Evolutionary conservation across 352 stramenopile genomes (phyloP), one percentile per base, ranked within the genome.

Genomic region (Globisporangium irregulare): DNA sequence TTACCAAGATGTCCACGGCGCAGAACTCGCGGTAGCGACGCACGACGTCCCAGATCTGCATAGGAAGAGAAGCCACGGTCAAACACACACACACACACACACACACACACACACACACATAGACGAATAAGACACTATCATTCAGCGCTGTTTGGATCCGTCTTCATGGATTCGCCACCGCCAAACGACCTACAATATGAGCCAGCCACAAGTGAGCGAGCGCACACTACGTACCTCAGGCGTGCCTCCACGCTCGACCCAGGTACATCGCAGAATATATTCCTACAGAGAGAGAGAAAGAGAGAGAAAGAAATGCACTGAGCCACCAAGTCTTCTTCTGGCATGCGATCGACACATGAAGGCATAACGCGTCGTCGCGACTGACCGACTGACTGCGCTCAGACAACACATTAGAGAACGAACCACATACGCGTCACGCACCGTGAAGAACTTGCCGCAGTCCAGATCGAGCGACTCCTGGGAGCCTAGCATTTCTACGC

Each of bases 381-480:
- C 12, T 48, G 41, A 48, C 15, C 7, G 43, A 5, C 15, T 18
- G 43, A 5, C 38, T 18, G 7, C 15, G 5, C 7, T 22, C 15
- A 3, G 8, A 8, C 4, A 22, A 12, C 14, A 51, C 5, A 18
- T 14, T n/a, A n/a, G 20, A 57, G 5, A 36, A 1, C 36, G 20
- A 18, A 27, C 38, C 18, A 43, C 3, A 58, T 12, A 46, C 38
- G 12, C 14, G 36, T 15, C 36, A 46, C 18, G 10, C 59, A 93
- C 87, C 78, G 87, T 95, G 73, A 91, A 95, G 66, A 93, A 95
- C 68, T 93, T 95, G 75, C 84, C 76, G 70, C 87, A 91, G 59
- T 95, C 87, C 25, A 93, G 70, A 67, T 95, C 87, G 60, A 95
- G 73, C 24, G 85, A 92, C 74, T 95, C 87, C 65, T 95, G 84